Percentiles rank a stretch among this genome's conserved stretches.
phyloP scores from a whole-genome alignment of 2,329 filamentous ascomycete species.

The Cladophialophora bantiana region DNA sequence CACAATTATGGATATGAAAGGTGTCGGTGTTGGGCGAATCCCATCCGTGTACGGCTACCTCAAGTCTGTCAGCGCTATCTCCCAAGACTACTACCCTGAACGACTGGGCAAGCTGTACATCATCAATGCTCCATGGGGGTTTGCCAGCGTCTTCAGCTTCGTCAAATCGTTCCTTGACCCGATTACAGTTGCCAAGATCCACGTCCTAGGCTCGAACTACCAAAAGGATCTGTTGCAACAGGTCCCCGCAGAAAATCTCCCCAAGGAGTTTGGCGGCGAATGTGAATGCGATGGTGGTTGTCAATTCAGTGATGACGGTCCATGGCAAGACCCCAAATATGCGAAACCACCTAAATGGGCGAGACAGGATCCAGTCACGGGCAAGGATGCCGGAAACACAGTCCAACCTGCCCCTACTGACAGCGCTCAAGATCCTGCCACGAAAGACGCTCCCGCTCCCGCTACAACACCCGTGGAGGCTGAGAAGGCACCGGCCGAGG shows the following conservation, averaged over 20 bases:
- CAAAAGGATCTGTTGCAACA: constrained; percentile 83
- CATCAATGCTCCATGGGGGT: constrained; percentile 98
- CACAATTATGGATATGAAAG: constrained; percentile 97
- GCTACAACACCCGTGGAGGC: constrained; percentile 27
- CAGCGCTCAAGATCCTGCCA: constrained; percentile 30
- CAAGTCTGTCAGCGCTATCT: constrained; percentile 82
- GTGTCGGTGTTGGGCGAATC: constrained; percentile 82
- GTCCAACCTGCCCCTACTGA: constrained; percentile 34
- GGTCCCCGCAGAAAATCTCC: constrained; percentile 88
- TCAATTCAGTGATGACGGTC: constrained; percentile 83
- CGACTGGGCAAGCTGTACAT: constrained; percentile 94
- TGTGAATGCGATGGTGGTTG: constrained; percentile 87
- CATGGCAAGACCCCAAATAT: constrained; percentile 70
- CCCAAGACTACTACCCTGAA: constrained; percentile 99
- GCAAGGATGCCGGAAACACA: constrained; percentile 27
- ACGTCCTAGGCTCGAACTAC: constrained; percentile 83
- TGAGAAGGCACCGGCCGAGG: constrained; percentile 28
- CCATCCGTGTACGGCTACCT: constrained; percentile 89
- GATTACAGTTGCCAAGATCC: constrained; percentile 94
- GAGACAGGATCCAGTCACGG: constrained; percentile 41
- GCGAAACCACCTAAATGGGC: constrained; percentile 54
- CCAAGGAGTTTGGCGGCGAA: constrained; percentile 80
- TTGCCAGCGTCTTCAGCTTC: constrained; percentile 81
- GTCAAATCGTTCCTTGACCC: constrained; percentile 96
- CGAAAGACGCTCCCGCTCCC: constrained; percentile 23